Evolutionary conservation across 306 rosid genomes (phyloP).

Genomic region (Fragaria ananassa): DNA sequence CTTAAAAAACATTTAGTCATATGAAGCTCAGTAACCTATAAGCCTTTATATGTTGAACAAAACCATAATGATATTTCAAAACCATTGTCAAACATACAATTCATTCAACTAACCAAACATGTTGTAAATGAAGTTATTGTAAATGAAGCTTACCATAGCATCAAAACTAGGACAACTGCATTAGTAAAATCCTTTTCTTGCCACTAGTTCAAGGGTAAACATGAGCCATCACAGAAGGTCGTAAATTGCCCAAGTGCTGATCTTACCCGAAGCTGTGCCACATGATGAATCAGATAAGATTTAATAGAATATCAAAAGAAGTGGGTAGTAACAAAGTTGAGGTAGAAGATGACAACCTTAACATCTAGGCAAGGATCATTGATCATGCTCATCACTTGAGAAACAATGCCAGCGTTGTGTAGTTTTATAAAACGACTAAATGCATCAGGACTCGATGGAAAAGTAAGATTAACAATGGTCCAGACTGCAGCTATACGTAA

Average conservation of each 20-base stretch:
- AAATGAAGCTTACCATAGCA: constrained; percentile 45
- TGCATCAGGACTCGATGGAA: constrained; percentile 60
- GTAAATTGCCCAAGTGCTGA: constrained; percentile 55
- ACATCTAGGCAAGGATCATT: constrained; percentile 73
- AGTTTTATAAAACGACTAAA: constrained; percentile 46
- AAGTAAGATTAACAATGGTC: constrained; percentile 66
- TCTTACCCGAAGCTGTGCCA: constrained; percentile 68
- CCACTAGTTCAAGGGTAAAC: constrained; percentile 16
- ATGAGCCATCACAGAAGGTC: constrained; percentile 48
- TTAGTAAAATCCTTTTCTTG: constrained; percentile 22
- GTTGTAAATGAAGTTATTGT: not conserved
- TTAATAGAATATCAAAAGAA: constrained; percentile 13
- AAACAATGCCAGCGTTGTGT: constrained; percentile 59
- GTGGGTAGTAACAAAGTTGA: constrained; percentile 8
- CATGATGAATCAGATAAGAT: constrained; percentile 16
- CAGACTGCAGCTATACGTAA: constrained; percentile 65
- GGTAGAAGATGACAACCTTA: constrained; percentile 46
- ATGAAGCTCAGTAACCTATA: constrained; percentile 6
- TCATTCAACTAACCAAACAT: not conserved
- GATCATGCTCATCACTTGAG: constrained; percentile 70
- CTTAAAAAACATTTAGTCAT: constrained; percentile 2
- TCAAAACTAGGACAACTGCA: constrained; percentile 31
- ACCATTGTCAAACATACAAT: not conserved
- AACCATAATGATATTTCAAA: constrained; percentile 16
- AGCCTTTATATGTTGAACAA: constrained; percentile 15